Conservation (phyloP, 495 filamentous ascomycete species). For the Hypoxylon cercidicola region DNA sequence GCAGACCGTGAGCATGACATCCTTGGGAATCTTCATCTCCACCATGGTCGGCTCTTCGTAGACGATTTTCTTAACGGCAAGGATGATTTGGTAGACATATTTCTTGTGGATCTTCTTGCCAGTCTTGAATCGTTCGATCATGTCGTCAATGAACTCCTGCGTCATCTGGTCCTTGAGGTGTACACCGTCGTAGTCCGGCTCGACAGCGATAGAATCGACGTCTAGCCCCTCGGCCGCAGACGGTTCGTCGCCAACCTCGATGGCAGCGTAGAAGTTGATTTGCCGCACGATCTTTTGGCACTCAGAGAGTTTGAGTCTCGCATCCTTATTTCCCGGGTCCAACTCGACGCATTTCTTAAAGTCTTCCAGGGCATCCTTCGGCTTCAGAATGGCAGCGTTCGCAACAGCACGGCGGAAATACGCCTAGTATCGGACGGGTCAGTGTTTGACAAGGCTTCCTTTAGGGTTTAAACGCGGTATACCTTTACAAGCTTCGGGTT, state of each 20-base stretch:
- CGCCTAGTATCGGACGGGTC: constrained; percentile 64
- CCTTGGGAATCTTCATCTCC: constrained; percentile 83
- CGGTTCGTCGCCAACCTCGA: constrained; percentile 90
- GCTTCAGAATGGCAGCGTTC: constrained; percentile 87
- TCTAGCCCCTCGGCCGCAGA: constrained; percentile 92
- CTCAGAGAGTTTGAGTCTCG: constrained; percentile 87
- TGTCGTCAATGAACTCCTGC: constrained; percentile 94
- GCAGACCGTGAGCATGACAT: constrained; percentile 87
- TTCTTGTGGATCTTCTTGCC: constrained; percentile 95
- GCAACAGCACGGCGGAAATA: constrained; percentile 95
- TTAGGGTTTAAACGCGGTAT: constrained; percentile 13
- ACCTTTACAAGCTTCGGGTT: constrained; percentile 91
- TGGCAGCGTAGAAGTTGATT: constrained; percentile 91
- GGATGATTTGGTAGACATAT: constrained; percentile 95
- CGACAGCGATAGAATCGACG: constrained; percentile 83
- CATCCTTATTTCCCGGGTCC: constrained; percentile 87
- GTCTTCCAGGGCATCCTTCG: constrained; percentile 87
- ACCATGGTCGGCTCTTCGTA: constrained; percentile 97
- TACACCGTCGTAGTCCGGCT: constrained; percentile 85
- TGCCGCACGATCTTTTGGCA: constrained; percentile 93
- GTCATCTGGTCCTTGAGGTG: constrained; percentile 87
- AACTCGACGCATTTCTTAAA: constrained; percentile 91
- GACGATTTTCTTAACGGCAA: constrained; percentile 88
- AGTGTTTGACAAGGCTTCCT: constrained; percentile 5
- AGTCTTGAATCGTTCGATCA: constrained; percentile 94